Conservation (phyloP, 495 filamentous ascomycete species). For the Penicillium longicatenatum region DNA sequence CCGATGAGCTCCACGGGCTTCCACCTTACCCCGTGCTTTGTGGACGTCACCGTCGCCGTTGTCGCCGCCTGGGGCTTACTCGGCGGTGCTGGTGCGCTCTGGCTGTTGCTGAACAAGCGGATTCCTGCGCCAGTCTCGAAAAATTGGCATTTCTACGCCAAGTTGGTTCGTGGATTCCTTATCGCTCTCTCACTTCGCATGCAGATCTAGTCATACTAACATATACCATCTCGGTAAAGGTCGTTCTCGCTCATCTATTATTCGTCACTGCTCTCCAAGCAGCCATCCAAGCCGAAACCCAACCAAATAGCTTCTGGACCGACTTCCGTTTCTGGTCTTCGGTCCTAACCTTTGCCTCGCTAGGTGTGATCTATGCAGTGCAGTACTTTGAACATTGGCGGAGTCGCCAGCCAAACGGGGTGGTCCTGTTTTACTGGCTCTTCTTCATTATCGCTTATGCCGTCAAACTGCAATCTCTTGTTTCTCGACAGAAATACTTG, state of each 20-base stretch:
- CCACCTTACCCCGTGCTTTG: conserved; percentile 96
- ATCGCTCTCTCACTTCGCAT: neutral
- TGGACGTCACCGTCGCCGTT: conserved; percentile 78
- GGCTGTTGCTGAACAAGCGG: conserved; percentile 70
- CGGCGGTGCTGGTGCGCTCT: conserved; percentile 72
- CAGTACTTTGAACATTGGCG: conserved; percentile 93
- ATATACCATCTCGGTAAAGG: conserved; percentile 59
- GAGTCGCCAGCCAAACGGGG: conserved; percentile 85
- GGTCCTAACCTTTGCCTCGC: conserved; percentile 72
- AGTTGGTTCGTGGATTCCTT: conserved; percentile 63
- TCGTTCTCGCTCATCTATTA: conserved; percentile 68
- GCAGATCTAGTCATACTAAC: conserved; percentile 18
- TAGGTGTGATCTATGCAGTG: conserved; percentile 77
- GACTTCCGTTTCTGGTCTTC: conserved; percentile 94
- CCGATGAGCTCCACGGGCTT: conserved; percentile 80
- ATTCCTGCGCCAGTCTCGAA: conserved; percentile 65
- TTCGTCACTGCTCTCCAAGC: conserved; percentile 71
- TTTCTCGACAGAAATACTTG: conserved; percentile 71
- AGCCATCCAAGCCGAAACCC: conserved; percentile 72
- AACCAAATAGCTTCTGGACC: conserved; percentile 66
- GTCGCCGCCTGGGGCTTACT: conserved; percentile 79
- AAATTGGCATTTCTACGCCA: conserved; percentile 95
- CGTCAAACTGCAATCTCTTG: conserved; percentile 86
- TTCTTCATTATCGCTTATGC: conserved; percentile 78
- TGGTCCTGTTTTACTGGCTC: conserved; percentile 96